Conservation (phyloP, 129 eudicot species). For the Pulicaria dysenterica region DNA sequence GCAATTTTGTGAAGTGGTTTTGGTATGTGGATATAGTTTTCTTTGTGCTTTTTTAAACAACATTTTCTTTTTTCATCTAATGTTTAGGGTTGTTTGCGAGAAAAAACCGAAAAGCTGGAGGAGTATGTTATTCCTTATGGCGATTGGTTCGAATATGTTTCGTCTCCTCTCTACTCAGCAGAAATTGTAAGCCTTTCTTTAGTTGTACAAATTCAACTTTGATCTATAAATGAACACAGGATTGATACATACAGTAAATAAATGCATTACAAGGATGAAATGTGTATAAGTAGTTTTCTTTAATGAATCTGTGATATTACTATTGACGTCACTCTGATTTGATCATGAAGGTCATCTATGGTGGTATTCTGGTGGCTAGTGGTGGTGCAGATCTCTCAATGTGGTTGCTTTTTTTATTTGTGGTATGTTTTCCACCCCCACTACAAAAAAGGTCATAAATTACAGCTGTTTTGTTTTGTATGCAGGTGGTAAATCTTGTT, state of each 20-base stretch:
- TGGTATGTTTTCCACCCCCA: constrained; percentile 50
- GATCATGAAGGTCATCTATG: constrained; percentile 77
- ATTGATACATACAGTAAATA: not conserved
- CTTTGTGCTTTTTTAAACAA: not conserved
- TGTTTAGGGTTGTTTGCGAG: constrained; percentile 78
- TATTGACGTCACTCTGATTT: constrained; percentile 18
- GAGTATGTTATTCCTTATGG: constrained; percentile 80
- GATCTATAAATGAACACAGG: not conserved
- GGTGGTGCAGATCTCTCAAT: constrained; percentile 77
- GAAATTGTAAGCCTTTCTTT: constrained; percentile 59
- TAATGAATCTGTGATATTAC: not conserved
- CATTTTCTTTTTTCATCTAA: constrained; percentile 3
- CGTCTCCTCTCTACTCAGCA: constrained; percentile 91
- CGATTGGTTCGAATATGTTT: constrained; percentile 88
- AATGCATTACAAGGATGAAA: not conserved
- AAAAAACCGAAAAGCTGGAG: constrained; percentile 46
- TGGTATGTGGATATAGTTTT: not conserved
- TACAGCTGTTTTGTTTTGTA: not conserved
- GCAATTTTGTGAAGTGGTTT: not conserved
- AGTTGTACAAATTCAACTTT: not conserved
- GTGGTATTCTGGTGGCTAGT: constrained; percentile 85
- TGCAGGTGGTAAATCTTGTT: constrained; percentile 84
- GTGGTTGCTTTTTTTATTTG: constrained; percentile 81
- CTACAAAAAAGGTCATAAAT: not conserved
- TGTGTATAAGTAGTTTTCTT: too few species aligned